A percentile compares a stretch with the other conserved stretches of the same genome.
Evolutionary conservation across 805 yeast genomes (phyloP).

Genomic region (Maudiozyma pseudohumilis): DNA sequence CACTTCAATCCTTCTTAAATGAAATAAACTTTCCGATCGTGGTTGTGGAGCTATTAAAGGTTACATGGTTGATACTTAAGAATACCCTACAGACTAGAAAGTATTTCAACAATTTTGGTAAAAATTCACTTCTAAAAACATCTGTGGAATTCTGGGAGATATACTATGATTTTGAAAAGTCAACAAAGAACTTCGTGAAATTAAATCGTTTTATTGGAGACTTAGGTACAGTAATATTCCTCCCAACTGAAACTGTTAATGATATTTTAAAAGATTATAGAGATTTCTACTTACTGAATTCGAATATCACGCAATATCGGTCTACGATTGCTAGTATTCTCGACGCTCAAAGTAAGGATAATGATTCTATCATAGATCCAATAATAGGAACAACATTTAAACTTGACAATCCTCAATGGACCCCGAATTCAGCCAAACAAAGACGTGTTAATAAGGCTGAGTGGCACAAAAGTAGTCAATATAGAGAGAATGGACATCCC

Average conservation of each 20-base stretch:
- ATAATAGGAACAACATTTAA: constrained; percentile 23
- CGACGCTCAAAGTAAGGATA: background rate
- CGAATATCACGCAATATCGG: constrained; percentile 21
- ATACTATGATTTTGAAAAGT: constrained; percentile 44
- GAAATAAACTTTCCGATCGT: constrained; percentile 34
- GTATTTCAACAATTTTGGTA: constrained; percentile 22
- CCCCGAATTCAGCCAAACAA: constrained; percentile 4
- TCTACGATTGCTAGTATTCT: constrained; percentile 10
- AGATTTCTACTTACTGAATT: constrained; percentile 29
- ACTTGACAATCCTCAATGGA: constrained; percentile 24
- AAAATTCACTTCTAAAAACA: constrained; percentile 24
- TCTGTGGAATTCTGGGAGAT: constrained; percentile 48
- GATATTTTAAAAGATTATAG: constrained; percentile 30
- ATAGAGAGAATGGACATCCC: constrained; percentile 30
- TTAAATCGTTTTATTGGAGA: constrained; percentile 37
- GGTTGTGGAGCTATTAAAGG: constrained; percentile 28
- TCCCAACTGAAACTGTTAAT: constrained; percentile 43
- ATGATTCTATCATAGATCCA: constrained; percentile 14
- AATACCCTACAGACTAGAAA: constrained; percentile 28
- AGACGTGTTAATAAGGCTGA: constrained; percentile 6
- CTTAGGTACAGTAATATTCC: constrained; percentile 35
- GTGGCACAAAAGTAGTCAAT: constrained; percentile 19
- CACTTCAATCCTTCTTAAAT: constrained; percentile 30
- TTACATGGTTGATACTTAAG: constrained; percentile 23
- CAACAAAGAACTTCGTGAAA: constrained; percentile 35